Evolutionary conservation across 495 filamentous ascomycete species (phyloP).

Genomic region (Xylaria scruposa): DNA sequence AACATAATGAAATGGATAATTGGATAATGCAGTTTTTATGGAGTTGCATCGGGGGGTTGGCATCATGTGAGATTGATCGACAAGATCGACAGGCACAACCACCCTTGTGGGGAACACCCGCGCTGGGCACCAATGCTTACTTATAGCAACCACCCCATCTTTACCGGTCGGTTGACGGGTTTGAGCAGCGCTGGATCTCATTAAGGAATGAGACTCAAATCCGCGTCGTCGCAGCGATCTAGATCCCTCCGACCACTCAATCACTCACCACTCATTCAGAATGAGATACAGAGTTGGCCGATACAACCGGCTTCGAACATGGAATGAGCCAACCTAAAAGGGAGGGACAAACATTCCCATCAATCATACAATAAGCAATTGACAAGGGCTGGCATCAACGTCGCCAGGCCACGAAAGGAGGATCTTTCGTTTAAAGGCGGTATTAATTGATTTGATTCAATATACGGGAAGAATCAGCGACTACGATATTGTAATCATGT

Average conservation of each 20-base stretch:
- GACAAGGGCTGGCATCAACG: neutral
- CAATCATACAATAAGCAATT: neutral
- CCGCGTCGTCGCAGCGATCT: neutral
- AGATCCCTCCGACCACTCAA: neutral
- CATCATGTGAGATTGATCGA: conserved; percentile 5
- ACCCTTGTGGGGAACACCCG: neutral
- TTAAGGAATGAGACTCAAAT: neutral
- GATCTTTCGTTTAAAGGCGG: neutral
- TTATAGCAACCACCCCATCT: neutral
- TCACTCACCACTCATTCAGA: neutral
- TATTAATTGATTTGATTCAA: conserved; percentile 1
- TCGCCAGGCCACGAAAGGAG: neutral
- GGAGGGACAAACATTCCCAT: neutral
- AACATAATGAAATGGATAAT: neutral
- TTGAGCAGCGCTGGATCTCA: neutral
- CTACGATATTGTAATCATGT: conserved; percentile 6
- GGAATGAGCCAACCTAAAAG: neutral
- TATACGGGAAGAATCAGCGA: neutral
- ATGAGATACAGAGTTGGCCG: neutral
- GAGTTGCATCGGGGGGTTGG: neutral
- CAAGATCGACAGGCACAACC: conserved; percentile 19
- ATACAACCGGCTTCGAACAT: neutral
- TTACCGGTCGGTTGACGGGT: neutral
- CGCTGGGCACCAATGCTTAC: neutral
- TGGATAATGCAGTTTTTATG: neutral